Conservation (phyloP, 192 early-diverging fungal species). For the Rhizophagus clarus region DNA sequence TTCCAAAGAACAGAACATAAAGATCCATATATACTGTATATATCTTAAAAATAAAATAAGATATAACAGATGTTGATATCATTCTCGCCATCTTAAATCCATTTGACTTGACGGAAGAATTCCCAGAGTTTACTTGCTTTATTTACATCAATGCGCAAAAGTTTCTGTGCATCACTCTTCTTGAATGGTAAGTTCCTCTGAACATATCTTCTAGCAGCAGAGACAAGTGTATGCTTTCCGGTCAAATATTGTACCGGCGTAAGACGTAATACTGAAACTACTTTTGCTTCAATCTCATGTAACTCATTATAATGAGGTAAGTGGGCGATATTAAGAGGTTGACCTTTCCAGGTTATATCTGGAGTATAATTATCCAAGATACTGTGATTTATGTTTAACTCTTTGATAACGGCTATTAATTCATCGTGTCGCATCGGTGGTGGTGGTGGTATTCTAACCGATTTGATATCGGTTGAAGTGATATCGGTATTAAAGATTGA, state of each 20-base stretch:
- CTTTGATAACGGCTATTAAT: background rate
- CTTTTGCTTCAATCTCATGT: conserved; percentile 68
- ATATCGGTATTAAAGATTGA: background rate
- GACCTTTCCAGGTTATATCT: conserved; percentile 24
- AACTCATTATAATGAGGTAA: conserved; percentile 49
- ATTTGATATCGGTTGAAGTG: conserved; percentile 2
- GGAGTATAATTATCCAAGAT: background rate
- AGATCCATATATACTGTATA: too few relatives aligned
- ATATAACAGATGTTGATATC: too few relatives aligned
- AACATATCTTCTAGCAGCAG: conserved; percentile 52
- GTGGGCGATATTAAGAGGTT: conserved; percentile 2
- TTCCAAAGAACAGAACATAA: too few relatives aligned
- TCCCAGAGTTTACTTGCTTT: conserved; percentile 88
- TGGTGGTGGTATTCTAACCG: conserved; percentile 11
- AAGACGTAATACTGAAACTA: conserved; percentile 80
- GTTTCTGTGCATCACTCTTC: conserved; percentile 89
- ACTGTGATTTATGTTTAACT: background rate
- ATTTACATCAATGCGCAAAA: conserved; percentile 93
- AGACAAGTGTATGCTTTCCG: conserved; percentile 79
- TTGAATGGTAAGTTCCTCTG: conserved; percentile 58
- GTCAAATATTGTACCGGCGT: conserved; percentile 81
- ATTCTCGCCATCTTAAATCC: conserved; percentile 52
- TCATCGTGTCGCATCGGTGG: background rate
- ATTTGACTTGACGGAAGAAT: conserved; percentile 83
- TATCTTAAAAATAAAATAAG: too few relatives aligned